Percentiles rank a stretch among this genome's conserved stretches.
Conservation (phyloP, 2,329 filamentous ascomycete genomes). For the Sordariomycetes sp. region DNA sequence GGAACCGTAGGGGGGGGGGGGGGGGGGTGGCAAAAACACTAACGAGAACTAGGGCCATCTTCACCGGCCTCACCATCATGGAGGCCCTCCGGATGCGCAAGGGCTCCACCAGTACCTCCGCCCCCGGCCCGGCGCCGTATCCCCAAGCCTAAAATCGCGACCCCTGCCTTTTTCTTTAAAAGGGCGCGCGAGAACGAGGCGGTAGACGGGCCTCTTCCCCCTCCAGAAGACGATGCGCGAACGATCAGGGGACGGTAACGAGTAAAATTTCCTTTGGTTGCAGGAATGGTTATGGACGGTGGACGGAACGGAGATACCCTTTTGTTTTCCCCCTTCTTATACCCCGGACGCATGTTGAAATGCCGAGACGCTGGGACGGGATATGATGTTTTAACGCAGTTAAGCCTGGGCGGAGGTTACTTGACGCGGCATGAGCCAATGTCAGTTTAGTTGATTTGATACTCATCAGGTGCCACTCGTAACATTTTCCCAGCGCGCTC, state of each 20-base stretch:
- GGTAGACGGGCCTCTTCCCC: neutral
- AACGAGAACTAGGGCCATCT: conserved; percentile 19
- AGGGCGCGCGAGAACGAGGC: neutral
- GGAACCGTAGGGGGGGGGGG: neutral
- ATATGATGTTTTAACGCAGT: no score
- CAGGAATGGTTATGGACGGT: neutral
- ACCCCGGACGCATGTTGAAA: neutral
- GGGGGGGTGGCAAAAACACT: neutral
- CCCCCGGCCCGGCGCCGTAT: neutral
- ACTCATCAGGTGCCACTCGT: no score
- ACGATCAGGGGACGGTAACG: neutral
- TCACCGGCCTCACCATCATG: conserved; percentile 30
- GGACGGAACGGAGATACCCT: neutral
- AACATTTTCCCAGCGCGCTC: no score
- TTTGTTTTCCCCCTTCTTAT: neutral
- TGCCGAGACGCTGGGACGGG: no score
- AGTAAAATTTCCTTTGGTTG: neutral
- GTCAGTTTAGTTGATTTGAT: no score
- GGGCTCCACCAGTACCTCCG: neutral
- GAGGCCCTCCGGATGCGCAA: conserved; percentile 25
- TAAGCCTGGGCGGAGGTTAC: no score
- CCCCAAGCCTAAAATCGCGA: neutral
- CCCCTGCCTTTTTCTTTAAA: neutral
- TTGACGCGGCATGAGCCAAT: no score
- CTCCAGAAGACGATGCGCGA: neutral